Percentiles rank a stretch among this genome's conserved stretches.
Conservation (phyloP, 139 green algal species). For the Micractinium sp. region DNA sequence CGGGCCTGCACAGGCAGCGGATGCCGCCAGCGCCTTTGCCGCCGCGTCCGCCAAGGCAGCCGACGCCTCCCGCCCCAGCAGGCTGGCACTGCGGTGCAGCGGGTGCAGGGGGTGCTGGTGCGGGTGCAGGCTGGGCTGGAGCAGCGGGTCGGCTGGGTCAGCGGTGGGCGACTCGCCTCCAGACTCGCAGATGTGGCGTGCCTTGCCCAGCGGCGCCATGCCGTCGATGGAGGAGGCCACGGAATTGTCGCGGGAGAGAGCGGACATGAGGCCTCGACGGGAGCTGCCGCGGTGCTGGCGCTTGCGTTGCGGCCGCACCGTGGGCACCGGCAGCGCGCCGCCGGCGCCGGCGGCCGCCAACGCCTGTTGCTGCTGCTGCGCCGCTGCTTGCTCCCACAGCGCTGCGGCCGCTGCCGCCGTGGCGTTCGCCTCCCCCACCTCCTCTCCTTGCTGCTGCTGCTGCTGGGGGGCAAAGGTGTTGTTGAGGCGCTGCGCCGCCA, state of each 20-base stretch:
- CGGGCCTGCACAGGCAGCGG: not conserved
- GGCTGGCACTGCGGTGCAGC: not conserved
- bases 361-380: not conserved
- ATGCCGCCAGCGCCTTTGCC: not conserved
- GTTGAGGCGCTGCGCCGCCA: slow-evolving; percentile 29
- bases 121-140: not conserved
- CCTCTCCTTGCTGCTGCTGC: not conserved
- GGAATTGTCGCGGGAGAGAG: slow-evolving; percentile 32
- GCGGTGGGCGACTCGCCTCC: not conserved
- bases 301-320: slow-evolving; percentile 17
- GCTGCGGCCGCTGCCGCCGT: not conserved
- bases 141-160: not conserved
- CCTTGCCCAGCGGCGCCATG: slow-evolving; percentile 20
- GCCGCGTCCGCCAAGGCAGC: not conserved
- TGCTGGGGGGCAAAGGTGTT: slow-evolving; percentile 6
- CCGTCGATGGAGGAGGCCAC: slow-evolving; percentile 14
- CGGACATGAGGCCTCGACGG: slow-evolving; percentile 16
- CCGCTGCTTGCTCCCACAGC: not conserved
- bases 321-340: not conserved
- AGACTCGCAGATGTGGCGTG: slow-evolving; percentile 17
- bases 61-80: not conserved
- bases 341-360: not conserved
- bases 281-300: slow-evolving; percentile 25
- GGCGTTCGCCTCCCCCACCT: too few relatives aligned
- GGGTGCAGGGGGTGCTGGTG: not conserved